Conservation (phyloP, 257 asterid species). For the Datura wrightii region DNA sequence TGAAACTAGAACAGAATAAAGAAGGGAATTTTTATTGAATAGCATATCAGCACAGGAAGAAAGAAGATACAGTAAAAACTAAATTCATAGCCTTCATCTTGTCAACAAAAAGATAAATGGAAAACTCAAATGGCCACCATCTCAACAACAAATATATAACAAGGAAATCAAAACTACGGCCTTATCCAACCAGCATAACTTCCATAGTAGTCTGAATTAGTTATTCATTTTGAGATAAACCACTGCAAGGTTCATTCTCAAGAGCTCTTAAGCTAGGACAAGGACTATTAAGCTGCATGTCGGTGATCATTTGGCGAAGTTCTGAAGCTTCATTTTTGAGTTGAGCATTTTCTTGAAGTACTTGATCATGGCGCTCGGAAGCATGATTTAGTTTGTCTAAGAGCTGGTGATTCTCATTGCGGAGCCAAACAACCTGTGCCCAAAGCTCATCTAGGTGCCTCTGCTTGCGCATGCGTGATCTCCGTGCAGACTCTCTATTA, state of each 20-base stretch:
- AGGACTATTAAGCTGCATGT: slow-evolving; percentile 67
- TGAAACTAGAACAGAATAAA: slow-evolving; percentile 4
- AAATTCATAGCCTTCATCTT: slow-evolving; percentile 42
- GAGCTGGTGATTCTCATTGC: slow-evolving; percentile 82
- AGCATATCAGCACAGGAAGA: slow-evolving; percentile 38
- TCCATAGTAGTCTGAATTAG: slow-evolving; percentile 10
- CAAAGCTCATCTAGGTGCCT: slow-evolving; percentile 90
- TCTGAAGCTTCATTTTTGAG: slow-evolving; percentile 73
- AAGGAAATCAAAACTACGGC: slow-evolving; percentile 26
- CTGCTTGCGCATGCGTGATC: slow-evolving; percentile 95
- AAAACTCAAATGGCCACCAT: slow-evolving; percentile 33
- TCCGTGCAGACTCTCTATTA: slow-evolving; percentile 81
- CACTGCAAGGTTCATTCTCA: slow-evolving; percentile 53
- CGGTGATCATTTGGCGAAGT: slow-evolving; percentile 74
- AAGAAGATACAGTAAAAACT: slow-evolving; percentile 40
- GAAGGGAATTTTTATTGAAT: slow-evolving; percentile 32
- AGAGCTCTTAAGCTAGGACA: slow-evolving; percentile 55
- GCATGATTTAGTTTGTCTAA: slow-evolving; percentile 65
- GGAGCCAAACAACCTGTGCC: slow-evolving; percentile 83
- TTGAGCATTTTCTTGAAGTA: slow-evolving; percentile 65
- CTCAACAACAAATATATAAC: slow-evolving; percentile 15
- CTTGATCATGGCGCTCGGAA: slow-evolving; percentile 64
- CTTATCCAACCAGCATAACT: background rate
- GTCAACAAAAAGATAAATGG: slow-evolving; percentile 36
- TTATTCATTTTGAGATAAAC: slow-evolving; percentile 38